A percentile compares a stretch with the other conserved stretches of the same genome.
Evolutionary conservation across 2,329 filamentous ascomycete genomes (phyloP).

Genomic region (Penicillium sp.): DNA sequence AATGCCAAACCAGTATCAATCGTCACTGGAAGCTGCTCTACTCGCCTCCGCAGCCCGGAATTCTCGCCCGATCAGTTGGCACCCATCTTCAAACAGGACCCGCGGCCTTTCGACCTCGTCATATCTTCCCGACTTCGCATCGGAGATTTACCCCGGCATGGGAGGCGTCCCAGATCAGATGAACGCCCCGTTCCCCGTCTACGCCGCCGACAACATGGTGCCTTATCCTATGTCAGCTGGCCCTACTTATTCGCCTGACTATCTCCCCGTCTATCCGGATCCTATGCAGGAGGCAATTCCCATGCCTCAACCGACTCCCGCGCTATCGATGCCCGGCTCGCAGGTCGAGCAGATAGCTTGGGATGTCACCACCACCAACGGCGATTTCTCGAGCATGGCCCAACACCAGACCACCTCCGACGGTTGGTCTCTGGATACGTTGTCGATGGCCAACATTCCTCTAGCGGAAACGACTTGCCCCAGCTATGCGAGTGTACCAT

Average conservation of each 20-base stretch:
- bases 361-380: slow-evolving; percentile 22
- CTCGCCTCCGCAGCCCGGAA: slow-evolving; percentile 45
- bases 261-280: slow-evolving; percentile 25
- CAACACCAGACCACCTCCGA: slow-evolving; percentile 35
- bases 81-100: slow-evolving; percentile 61
- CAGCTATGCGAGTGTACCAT: slow-evolving; percentile 40
- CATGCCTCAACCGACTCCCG: slow-evolving; percentile 24
- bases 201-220: slow-evolving; percentile 26
- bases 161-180: slow-evolving; percentile 22
- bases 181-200: slow-evolving; percentile 20
- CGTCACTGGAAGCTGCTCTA: slow-evolving; percentile 50
- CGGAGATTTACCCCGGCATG: slow-evolving; percentile 26
- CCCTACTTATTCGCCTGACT: slow-evolving; percentile 24
- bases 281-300: slow-evolving; percentile 24
- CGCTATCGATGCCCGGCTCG: slow-evolving; percentile 28
- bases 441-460: slow-evolving; percentile 38
- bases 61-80: slow-evolving; percentile 74
- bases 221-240: slow-evolving; percentile 28
- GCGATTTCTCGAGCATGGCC: slow-evolving; percentile 24
- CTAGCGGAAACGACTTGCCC: slow-evolving; percentile 35
- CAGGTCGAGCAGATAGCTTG: slow-evolving; percentile 34
- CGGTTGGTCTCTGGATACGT: slow-evolving; percentile 38
- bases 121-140: slow-evolving; percentile 23
- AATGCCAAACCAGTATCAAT: slow-evolving; percentile 44
- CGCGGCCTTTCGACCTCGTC: slow-evolving; percentile 32